Base-by-base conservation (phyloP, 75 land plant genomes). In the Sequoia sempervirens region DNA sequence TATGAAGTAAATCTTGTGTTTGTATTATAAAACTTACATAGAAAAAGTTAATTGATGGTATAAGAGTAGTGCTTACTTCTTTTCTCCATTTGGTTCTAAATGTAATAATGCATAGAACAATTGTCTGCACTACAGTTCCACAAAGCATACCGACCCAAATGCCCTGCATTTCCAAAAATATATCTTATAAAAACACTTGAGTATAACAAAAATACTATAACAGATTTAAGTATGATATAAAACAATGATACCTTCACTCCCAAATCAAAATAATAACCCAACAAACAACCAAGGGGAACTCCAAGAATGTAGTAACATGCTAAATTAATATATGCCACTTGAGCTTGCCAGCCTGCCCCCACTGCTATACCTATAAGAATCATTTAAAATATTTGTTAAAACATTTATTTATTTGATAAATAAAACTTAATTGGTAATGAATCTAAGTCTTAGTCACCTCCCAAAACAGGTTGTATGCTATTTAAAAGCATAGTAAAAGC, bases 41-140 rank as follows among this genome's bases (percentile, higher is more conserved):
- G 12, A 10, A 11, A 11, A 10, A 50, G 2, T 1, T 11, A 12
- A 50, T 50, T 10, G 0, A 50, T 50, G 14, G 9, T 12, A 50
- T 50, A 7, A 58, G 2, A n/a, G n/a, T 26, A n/a, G n/a, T n/a
- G 0, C 68, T 79, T 83, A 89, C 88, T 87, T 88, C 89, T 79
- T 85, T 84, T 38, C 81, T 83, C 90, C 92, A 88, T n/a, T 90
- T 89, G 3, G 92, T 82, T 41, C 84, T 80, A 58, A 78, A 72
- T n/a, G 87, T 83, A 3, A 87, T 75, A 3, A 78, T 34, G 0
- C 78, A 2, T 82, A 92, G 72, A 40, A 89, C 61, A 6, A 87
- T 13, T 58, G 89, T 87, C 54, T 92, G 92, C 17, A 90, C n/a
- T 0, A 13, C 12, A 50, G 52, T 50, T 50, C 52, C 52, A 50